Evolutionary conservation across 257 asterid species (phyloP).

Genomic region (Solanum virginianum): DNA sequence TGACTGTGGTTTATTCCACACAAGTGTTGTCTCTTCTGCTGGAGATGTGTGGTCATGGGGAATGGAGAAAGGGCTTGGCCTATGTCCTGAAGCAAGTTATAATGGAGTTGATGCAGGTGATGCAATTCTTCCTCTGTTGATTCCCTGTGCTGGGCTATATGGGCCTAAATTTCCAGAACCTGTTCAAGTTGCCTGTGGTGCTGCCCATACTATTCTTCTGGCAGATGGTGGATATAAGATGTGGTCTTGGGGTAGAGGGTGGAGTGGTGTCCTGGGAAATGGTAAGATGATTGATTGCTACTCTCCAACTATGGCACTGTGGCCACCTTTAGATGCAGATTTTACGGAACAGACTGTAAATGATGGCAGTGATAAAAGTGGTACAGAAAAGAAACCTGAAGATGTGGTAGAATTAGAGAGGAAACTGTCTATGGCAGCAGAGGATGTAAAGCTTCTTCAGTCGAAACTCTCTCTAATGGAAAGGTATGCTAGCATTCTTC

Average conservation of each 20-base stretch:
- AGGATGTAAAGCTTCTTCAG: constrained; percentile 51
- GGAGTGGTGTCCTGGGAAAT: constrained; percentile 82
- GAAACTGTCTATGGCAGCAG: constrained; percentile 38
- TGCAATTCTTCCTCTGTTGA: constrained; percentile 51
- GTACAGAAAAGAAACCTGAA: constrained; percentile 18
- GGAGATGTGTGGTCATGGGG: constrained; percentile 98
- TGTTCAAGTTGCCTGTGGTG: constrained; percentile 70
- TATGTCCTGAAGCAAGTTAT: constrained; percentile 77
- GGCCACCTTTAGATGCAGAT: constrained; percentile 56
- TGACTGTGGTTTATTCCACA: constrained; percentile 81
- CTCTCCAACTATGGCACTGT: constrained; percentile 39
- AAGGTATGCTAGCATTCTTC: constrained; percentile 67
- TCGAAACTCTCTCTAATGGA: constrained; percentile 44
- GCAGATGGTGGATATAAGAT: constrained; percentile 56
- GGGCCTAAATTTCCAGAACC: constrained; percentile 45
- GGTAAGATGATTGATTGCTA: constrained; percentile 40
- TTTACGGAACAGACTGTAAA: constrained; percentile 6
- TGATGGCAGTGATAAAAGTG: background rate
- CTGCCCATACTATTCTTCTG: constrained; percentile 83
- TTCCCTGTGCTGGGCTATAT: constrained; percentile 24
- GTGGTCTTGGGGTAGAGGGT: constrained; percentile 97
- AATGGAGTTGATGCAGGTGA: constrained; percentile 65
- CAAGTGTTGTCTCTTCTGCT: constrained; percentile 65
- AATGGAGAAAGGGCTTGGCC: constrained; percentile 88
- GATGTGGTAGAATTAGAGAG: constrained; percentile 35